A percentile compares a stretch with the other conserved stretches of the same genome.
Evolutionary conservation across 2,329 filamentous ascomycete genomes (phyloP).

Genomic region (Drechmeria coniospora): DNA sequence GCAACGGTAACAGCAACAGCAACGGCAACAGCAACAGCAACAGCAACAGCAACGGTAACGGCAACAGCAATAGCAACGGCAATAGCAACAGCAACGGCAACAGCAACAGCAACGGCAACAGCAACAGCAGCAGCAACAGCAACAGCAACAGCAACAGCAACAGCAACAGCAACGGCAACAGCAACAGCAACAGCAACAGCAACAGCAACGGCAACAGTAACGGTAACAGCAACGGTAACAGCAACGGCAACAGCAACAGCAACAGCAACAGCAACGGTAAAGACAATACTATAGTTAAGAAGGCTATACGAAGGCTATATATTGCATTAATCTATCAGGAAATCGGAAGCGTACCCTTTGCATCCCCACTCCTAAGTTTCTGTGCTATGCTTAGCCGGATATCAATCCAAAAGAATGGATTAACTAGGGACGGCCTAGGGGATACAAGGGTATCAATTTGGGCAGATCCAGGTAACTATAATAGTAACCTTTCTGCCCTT

Average conservation of each 20-base stretch:
- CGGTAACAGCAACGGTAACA: neutral
- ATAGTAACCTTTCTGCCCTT: no score
- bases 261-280: neutral
- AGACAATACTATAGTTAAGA: no score
- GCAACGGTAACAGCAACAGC: neutral
- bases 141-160: neutral
- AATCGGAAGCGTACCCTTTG: no score
- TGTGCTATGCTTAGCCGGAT: no score
- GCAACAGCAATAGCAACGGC: neutral
- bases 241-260: neutral
- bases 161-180: neutral
- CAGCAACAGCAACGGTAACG: neutral
- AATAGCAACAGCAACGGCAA: neutral
- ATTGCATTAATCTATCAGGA: no score
- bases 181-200: neutral
- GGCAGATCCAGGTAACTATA: no score
- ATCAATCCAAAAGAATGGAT: no score
- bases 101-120: neutral
- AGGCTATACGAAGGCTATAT: no score
- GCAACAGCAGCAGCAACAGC: neutral
- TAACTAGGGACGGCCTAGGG: no score
- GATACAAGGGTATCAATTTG: no score
- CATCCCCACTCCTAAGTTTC: no score
- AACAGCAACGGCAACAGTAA: neutral
- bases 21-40: neutral